Percentiles rank a stretch among this genome's conserved stretches.
These are phyloP conservation scores for Alternaria burnsii DNA, from an alignment of 2,329 filamentous ascomycete species.

Conservation along the genomic window DNA sequence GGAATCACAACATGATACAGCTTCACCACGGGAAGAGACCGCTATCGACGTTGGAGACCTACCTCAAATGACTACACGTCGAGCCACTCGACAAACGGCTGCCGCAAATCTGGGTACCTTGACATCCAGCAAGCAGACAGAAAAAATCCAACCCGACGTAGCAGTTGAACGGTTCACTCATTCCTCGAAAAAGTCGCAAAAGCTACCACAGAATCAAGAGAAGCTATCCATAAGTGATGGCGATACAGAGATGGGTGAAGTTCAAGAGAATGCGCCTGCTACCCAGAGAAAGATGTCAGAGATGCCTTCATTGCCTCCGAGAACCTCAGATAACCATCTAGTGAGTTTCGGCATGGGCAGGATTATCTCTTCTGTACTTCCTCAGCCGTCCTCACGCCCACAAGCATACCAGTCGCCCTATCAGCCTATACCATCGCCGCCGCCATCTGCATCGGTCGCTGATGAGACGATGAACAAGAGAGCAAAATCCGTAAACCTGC, in stretches of 20 bases:
- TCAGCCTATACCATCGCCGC: neutral
- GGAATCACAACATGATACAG: neutral
- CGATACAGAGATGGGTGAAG: neutral
- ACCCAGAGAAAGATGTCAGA: neutral
- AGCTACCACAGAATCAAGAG: neutral
- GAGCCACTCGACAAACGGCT: conserved; percentile 23
- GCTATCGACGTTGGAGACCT: neutral
- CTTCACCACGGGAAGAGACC: neutral
- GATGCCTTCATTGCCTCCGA: no score
- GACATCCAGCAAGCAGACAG: neutral
- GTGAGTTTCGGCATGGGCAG: neutral
- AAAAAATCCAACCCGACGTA: neutral
- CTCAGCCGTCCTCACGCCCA: neutral
- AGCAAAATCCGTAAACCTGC: neutral
- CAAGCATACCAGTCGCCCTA: conserved; percentile 1
- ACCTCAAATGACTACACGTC: conserved; percentile 21
- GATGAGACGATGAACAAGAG: neutral
- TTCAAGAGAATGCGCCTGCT: neutral
- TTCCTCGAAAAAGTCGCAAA: neutral
- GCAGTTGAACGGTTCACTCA: neutral
- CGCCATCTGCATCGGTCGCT: neutral
- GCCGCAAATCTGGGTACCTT: neutral
- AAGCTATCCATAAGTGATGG: neutral
- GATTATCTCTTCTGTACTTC: neutral
- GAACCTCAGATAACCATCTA: neutral